Base-by-base conservation (phyloP, 768 basidiomycete genomes). In the Gymnopilus junonius region DNA sequence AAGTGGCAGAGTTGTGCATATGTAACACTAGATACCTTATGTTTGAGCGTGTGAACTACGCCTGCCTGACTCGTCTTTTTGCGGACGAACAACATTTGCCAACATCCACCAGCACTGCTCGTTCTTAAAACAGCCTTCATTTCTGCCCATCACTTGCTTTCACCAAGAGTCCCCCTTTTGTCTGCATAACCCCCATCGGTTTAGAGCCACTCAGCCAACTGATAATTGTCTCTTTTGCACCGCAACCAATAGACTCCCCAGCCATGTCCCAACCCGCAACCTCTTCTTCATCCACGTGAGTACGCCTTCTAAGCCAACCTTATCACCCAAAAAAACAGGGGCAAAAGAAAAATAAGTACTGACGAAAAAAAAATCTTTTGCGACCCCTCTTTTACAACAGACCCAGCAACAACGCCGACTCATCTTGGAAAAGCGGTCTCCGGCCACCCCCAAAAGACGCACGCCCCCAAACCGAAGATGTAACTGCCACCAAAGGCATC, bases 381-480 rank as follows among this genome's bases (percentile, higher is more conserved):
- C 25, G 34, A 15, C 34, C 54, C 14, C 35, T 55, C 40, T 42
- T 42, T 8, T 42, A n/a, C 5, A 5, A 20, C n/a, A 37, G 35
- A 54, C 54, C 55, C 69, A 80, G 79, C 63, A 74, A 76, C 54
- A 69, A 77, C 66, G 74, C 70, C 64, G 79, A 81, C 58, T 74
- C 74, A 51, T 75, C 77, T 70, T 97, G 94, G 93, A 94, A 91
- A 78, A 72, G 83, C 42, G 84, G 88, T 66, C 90, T 97, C 66
- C 87, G 89, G 46, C 86, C 90, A 61, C 95, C 94, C 75, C 89
- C 89, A 83, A 95, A 93, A 86, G 96, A 99, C 79, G 69, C 82
- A 63, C 88, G 97, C 58, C 97, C 97, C 7, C 97, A 99, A 75
- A 99, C 97, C 31, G 95, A 96, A 80, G 97, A 99, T 81, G 97